Conservation (phyloP, 306 rosid species). For the Trifolium dubium region DNA sequence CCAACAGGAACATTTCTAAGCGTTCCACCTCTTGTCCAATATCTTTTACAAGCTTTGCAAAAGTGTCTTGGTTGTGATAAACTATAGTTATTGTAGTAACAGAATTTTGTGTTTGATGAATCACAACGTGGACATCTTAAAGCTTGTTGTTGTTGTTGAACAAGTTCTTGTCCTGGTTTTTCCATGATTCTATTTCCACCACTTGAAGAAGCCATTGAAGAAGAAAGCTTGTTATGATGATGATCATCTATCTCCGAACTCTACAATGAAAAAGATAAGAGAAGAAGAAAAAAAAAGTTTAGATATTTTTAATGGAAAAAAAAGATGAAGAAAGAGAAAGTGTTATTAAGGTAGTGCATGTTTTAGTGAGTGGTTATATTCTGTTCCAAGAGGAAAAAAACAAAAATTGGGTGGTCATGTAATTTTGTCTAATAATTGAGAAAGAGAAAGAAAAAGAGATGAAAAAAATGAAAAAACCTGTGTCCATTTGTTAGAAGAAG, state of each 20-base stretch:
- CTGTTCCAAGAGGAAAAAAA: conserved; percentile 89
- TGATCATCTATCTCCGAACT: conserved; percentile 57
- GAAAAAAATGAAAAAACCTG: conserved; percentile 54
- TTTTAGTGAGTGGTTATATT: conserved; percentile 68
- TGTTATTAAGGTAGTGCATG: conserved; percentile 44
- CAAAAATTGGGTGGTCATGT: conserved; percentile 78
- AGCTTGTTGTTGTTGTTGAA: conserved; percentile 57
- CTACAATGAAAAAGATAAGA: background rate
- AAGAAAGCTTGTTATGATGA: conserved; percentile 42
- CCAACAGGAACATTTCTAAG: conserved; percentile 95
- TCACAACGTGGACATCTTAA: conserved; percentile 93
- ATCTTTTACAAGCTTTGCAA: conserved; percentile 96
- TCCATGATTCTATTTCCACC: conserved; percentile 55
- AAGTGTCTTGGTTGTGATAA: conserved; percentile 93
- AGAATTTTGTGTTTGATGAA: conserved; percentile 92
- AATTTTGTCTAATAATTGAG: conserved; percentile 83
- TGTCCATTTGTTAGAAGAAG: conserved; percentile 73
- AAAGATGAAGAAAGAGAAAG: conserved; percentile 35
- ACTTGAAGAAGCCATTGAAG: conserved; percentile 54
- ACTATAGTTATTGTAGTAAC: conserved; percentile 96
- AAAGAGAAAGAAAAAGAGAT: conserved; percentile 45
- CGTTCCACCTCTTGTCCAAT: conserved; percentile 97
- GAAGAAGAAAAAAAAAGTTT: background rate
- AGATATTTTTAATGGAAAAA: background rate
- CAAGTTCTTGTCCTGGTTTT: conserved; percentile 66